Base-by-base conservation (phyloP, 768 basidiomycete genomes). In the Amanita rimosa region DNA sequence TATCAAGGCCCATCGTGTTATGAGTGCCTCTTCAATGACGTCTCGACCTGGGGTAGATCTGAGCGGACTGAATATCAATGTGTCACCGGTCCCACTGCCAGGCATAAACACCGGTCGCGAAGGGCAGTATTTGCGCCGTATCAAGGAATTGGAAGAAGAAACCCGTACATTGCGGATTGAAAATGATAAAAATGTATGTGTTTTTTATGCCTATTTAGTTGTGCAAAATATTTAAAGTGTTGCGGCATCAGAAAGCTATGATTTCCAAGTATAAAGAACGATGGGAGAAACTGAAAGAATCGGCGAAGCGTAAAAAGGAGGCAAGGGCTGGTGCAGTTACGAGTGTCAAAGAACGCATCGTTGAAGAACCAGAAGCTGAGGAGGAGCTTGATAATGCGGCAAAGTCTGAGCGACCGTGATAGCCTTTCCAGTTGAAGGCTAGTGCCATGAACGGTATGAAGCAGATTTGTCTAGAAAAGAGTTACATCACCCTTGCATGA, bases 251-350 rank as follows among this genome's bases (percentile, higher is more conserved):
- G 89, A 86, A 83, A 79, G 70, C 78, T 9, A 85, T 88, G 76
- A 88, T 90, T 54, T 70, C 73, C 17, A 83, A 85, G 57, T 91
- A 86, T 64, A 78, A 84, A 22, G 89, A 91, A 64, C 74, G 86
- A 35, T 92, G 89, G 89, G 85, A 87, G 60, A 90, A 88, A 62
- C 68, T 92, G 49, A 92, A 92, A 61, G 90, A 92, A 58, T 85
- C 84, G 22, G 84, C 87, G 6, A 88, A 82, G 63, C 79, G 84
- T 52, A 90, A 91, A 67, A 86, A 89, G 61, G 84, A 86, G 58
- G 81, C 81, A 11, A 79, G 78, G 46, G 75, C 71, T 1, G 75
- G 74, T 7, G 61, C 71, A 56, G 64, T 66, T 34, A 55, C 68
- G 19, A 63, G 67, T 26, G 71, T 81, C 36, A 71, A 77, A 52